A percentile compares a stretch with the other conserved stretches of the same genome.
These are phyloP conservation scores for Eucalyptus curtisii DNA, from an alignment of 345 rosid species.

Conservation along the genomic window DNA sequence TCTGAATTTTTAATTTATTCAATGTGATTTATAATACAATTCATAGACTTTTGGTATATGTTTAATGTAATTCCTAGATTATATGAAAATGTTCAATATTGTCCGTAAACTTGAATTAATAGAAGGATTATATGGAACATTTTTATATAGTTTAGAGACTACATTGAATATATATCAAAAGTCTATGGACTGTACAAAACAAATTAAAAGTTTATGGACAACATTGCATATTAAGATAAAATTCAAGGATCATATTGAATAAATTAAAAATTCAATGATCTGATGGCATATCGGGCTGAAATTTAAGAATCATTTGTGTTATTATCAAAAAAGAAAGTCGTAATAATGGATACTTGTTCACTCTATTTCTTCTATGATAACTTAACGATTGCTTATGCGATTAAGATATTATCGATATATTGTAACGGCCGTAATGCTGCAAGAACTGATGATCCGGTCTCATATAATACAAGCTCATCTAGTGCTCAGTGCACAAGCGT, in stretches of 20 bases:
- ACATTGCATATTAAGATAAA: rapidly evolving
- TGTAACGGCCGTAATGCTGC: not conserved
- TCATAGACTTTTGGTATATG: too few relatives aligned
- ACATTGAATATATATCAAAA: too few relatives aligned
- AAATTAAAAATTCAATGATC: too few relatives aligned
- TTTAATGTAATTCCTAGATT: rapidly evolving
- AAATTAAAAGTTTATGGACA: rapidly evolving
- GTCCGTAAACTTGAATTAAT: too few relatives aligned
- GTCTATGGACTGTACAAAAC: rapidly evolving
- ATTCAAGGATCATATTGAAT: rapidly evolving
- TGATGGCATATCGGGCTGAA: rapidly evolving
- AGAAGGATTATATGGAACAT: too few relatives aligned
- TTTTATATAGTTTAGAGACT: too few relatives aligned
- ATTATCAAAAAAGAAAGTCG: too few relatives aligned
- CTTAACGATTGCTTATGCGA: not conserved
- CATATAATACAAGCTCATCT: not conserved
- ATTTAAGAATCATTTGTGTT: too few relatives aligned
- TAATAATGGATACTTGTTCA: not conserved
- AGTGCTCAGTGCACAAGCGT: not conserved
- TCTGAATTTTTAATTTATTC: too few relatives aligned
- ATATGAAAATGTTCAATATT: too few relatives aligned
- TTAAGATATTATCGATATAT: not conserved
- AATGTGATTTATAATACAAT: too few relatives aligned
- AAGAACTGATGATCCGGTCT: not conserved
- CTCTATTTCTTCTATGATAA: not conserved